phyloP scores from a whole-genome alignment of 2,329 filamentous ascomycete genomes.

The Leptographium flavum region DNA sequence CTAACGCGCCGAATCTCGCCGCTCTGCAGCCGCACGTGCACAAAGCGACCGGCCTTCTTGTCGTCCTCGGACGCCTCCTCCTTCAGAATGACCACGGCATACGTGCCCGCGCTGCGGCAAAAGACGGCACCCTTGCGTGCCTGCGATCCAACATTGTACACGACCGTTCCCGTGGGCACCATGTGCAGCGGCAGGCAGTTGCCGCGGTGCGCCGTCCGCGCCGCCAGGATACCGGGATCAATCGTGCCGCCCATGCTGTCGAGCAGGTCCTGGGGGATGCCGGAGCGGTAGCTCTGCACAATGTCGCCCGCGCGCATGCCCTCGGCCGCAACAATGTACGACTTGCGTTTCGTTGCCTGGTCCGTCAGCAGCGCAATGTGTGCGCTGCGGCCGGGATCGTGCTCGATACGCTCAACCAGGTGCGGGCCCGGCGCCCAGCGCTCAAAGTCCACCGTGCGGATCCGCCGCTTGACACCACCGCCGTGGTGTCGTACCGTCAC shows the following conservation, averaged over 20 bases:
- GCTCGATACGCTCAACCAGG: conserved; percentile 83
- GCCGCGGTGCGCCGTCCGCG: conserved; percentile 83
- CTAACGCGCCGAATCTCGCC: conserved; percentile 83
- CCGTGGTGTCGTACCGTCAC: conserved; percentile 86
- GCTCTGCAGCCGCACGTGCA: conserved; percentile 78
- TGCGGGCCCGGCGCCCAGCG: conserved; percentile 70
- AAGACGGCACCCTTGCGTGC: conserved; percentile 68
- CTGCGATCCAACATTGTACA: conserved; percentile 77
- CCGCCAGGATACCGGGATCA: conserved; percentile 90
- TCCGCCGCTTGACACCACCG: conserved; percentile 81
- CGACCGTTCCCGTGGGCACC: conserved; percentile 84
- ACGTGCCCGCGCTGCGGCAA: conserved; percentile 88
- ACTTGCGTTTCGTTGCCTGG: conserved; percentile 58
- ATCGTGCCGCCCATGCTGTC: conserved; percentile 84
- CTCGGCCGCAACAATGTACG: conserved; percentile 91
- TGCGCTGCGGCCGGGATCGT: conserved; percentile 84
- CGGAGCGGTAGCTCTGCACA: conserved; percentile 80
- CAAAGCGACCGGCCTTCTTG: conserved; percentile 56
- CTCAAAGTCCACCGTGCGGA: conserved; percentile 81
- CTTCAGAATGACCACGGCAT: conserved; percentile 78
- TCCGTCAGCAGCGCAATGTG: conserved; percentile 82
- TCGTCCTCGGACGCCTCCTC: conserved; percentile 51
- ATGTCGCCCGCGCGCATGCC: conserved; percentile 84
- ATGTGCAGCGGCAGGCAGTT: conserved; percentile 94
- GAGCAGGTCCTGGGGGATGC: conserved; percentile 76